Conservation (phyloP, 2,329 filamentous ascomycete genomes). For the Didymella keratinophila region DNA sequence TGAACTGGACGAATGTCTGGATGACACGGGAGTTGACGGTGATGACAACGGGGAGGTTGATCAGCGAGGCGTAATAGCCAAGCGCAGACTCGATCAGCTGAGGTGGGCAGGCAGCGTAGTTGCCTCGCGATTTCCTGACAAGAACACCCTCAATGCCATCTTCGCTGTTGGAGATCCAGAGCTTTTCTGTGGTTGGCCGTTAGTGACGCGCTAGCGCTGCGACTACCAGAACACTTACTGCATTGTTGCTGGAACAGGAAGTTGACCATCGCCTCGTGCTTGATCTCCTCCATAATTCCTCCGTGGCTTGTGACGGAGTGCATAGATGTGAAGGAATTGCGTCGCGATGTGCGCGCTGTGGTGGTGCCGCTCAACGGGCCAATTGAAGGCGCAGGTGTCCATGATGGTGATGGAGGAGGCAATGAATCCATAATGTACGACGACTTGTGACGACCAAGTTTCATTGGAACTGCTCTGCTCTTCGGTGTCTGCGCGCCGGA, state of each 20-base stretch:
- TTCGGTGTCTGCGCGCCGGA: constrained; percentile 16
- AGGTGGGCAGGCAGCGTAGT: constrained; percentile 77
- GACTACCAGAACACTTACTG: constrained; percentile 37
- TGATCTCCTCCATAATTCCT: constrained; percentile 67
- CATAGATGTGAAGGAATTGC: constrained; percentile 29
- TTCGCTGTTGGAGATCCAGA: constrained; percentile 76
- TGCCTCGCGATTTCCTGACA: constrained; percentile 71
- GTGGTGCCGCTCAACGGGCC: constrained; percentile 19
- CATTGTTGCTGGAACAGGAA: constrained; percentile 84
- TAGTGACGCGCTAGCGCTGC: constrained; percentile 10
- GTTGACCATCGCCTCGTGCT: constrained; percentile 84
- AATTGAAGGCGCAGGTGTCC: constrained; percentile 21
- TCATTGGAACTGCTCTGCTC: constrained; percentile 16
- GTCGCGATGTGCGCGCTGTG: constrained; percentile 26
- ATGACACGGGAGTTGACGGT: constrained; percentile 82
- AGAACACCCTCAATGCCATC: constrained; percentile 58
- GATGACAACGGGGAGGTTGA: constrained; percentile 80
- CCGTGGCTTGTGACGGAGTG: constrained; percentile 20
- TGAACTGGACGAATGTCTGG: constrained; percentile 77
- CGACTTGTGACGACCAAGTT: constrained; percentile 25
- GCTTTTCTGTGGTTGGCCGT: constrained; percentile 48
- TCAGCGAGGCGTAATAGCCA: constrained; percentile 68
- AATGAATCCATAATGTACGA: constrained; percentile 23
- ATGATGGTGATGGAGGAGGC: constrained; percentile 25
- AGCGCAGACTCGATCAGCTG: constrained; percentile 69